Conservation (phyloP, 2,329 filamentous ascomycete genomes). For the Trichoderma breve region DNA sequence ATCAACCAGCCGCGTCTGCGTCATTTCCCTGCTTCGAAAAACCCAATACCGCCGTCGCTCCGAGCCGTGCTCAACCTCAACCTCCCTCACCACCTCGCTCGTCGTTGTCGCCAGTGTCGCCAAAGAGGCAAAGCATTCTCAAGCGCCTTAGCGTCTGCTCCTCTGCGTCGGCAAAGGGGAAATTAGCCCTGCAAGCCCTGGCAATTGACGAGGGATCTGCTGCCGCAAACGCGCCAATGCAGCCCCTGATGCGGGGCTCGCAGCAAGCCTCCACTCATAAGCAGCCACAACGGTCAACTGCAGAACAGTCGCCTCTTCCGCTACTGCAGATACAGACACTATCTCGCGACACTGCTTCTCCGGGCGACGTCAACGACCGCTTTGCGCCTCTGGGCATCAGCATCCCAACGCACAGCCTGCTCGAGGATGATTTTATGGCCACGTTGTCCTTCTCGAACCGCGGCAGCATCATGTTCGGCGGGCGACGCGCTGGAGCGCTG, state of each 20-base stretch:
- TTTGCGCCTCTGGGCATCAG: constrained; percentile 54
- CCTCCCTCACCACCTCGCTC: background rate
- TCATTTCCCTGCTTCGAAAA: background rate
- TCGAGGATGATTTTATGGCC: constrained; percentile 58
- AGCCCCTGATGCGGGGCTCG: constrained; percentile 29
- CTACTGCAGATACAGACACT: background rate
- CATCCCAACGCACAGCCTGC: constrained; percentile 55
- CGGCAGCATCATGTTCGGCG: constrained; percentile 61
- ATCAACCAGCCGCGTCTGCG: constrained; percentile 23
- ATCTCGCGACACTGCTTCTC: constrained; percentile 28
- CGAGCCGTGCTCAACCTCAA: background rate
- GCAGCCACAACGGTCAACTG: constrained; percentile 19
- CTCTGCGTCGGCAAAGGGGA: constrained; percentile 28
- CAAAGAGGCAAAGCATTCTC: constrained; percentile 27
- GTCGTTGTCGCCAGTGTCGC: constrained; percentile 4
- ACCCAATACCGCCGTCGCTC: background rate
- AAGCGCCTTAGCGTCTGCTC: constrained; percentile 31
- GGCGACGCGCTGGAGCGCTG: constrained; percentile 35
- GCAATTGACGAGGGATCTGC: constrained; percentile 23
- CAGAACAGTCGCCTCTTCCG: constrained; percentile 10
- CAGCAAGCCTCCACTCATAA: constrained; percentile 22
- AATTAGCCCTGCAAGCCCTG: constrained; percentile 25
- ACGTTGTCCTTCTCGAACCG: constrained; percentile 60
- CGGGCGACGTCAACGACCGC: constrained; percentile 32
- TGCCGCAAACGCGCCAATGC: constrained; percentile 14